A percentile compares a stretch with the other conserved stretches of the same genome.
Evolutionary conservation across 225 moss, liverwort and hornwort species (phyloP).

Genomic region (Bryum argenteum): DNA sequence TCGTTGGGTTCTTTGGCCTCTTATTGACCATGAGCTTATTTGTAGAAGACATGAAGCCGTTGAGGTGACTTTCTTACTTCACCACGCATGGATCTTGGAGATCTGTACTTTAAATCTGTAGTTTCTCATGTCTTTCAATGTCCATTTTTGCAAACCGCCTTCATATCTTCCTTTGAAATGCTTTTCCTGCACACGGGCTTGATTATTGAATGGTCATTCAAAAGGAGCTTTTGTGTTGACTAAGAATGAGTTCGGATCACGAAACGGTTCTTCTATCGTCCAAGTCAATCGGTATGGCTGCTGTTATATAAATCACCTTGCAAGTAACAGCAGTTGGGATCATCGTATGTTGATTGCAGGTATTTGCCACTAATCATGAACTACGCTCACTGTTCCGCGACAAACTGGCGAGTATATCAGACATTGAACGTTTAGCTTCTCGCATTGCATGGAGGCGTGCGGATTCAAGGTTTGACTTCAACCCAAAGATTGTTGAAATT

Average conservation of each 20-base stretch:
- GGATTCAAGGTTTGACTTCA: conserved; percentile 58
- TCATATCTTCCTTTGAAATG: conserved; percentile 1
- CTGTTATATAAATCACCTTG: neutral
- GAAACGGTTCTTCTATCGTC: conserved; percentile 8
- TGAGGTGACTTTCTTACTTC: conserved; percentile 47
- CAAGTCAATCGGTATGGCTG: conserved; percentile 2
- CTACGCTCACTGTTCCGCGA: conserved; percentile 53
- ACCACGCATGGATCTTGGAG: conserved; percentile 16
- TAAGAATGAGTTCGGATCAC: conserved; percentile 15
- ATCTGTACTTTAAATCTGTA: conserved; percentile 15
- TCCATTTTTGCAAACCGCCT: neutral
- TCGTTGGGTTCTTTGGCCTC: conserved; percentile 70
- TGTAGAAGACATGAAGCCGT: conserved; percentile 67
- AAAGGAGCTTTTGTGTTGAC: neutral
- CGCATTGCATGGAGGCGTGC: conserved; percentile 78
- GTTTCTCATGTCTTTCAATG: conserved; percentile 17
- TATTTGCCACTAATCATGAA: conserved; percentile 53
- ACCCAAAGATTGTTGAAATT: conserved; percentile 10
- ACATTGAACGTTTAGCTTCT: conserved; percentile 70
- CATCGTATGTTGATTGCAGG: conserved; percentile 36
- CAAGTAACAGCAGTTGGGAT: conserved; percentile 7
- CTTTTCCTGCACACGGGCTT: conserved; percentile 5
- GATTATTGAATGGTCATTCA: neutral
- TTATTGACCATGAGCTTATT: conserved; percentile 55
- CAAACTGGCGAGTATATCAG: conserved; percentile 56